Conservation (phyloP, 1,284 basidiomycete species). For the Marasmius tenuissimus region DNA sequence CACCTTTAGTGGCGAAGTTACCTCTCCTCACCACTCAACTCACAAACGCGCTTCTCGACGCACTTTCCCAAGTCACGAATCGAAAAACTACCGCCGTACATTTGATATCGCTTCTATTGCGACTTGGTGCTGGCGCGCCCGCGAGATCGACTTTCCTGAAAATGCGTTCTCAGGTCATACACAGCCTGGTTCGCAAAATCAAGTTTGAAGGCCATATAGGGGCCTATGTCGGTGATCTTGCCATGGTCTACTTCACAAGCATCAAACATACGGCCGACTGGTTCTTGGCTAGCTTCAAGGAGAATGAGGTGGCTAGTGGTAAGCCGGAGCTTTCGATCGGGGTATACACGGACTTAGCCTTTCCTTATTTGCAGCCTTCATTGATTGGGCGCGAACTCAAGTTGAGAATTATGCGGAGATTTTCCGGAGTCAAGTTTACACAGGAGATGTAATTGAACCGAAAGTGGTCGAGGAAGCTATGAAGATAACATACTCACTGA, state of each 20-base stretch:
- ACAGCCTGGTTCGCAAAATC: conserved; percentile 79
- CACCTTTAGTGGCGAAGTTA: conserved; percentile 59
- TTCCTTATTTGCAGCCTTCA: conserved; percentile 63
- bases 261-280: conserved; percentile 97
- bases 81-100: conserved; percentile 77
- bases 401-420: conserved; percentile 83
- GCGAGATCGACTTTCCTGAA: conserved; percentile 85
- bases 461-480: conserved; percentile 75
- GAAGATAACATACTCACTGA: conserved; percentile 74
- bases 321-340: conserved; percentile 28
- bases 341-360: conserved; percentile 9
- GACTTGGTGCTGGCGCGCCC: conserved; percentile 76
- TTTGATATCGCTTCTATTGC: conserved; percentile 72
- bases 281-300: conserved; percentile 95
- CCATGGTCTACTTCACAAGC: conserved; percentile 83
- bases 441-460: conserved; percentile 64
- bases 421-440: conserved; percentile 92
- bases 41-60: conserved; percentile 69
- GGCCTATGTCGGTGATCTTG: conserved; percentile 78
- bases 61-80: conserved; percentile 74
- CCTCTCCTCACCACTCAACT: conserved; percentile 71
- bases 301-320: conserved; percentile 92
- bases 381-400: conserved; percentile 91
- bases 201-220: conserved; percentile 90
- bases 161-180: conserved; percentile 77